phyloP scores from a whole-genome alignment of 495 filamentous ascomycete genomes.

The Aspergillus coremiiformis region DNA sequence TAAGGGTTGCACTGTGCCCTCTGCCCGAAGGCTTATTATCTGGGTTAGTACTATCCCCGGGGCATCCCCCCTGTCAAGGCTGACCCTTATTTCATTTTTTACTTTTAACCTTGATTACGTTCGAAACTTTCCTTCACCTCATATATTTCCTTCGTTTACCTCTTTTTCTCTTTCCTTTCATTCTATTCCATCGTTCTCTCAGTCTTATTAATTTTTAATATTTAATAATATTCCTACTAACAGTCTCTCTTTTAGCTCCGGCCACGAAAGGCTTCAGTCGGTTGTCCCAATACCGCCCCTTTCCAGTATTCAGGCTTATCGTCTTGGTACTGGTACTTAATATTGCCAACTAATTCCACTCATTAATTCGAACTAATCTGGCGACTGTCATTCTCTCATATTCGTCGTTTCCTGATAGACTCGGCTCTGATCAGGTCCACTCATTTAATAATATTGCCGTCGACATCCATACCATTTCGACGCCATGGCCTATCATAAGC shows the following conservation, averaged over 20 bases:
- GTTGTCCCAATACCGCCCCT: conserved; percentile 33
- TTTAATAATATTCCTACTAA: conserved; percentile 23
- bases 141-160: neutral
- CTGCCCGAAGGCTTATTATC: conserved; percentile 41
- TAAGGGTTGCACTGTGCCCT: conserved; percentile 55
- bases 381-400: conserved; percentile 51
- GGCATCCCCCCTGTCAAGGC: conserved; percentile 18
- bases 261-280: conserved; percentile 29
- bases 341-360: conserved; percentile 51
- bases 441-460: conserved; percentile 22
- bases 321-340: conserved; percentile 38
- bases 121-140: conserved; percentile 7
- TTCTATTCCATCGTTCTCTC: neutral
- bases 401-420: conserved; percentile 40
- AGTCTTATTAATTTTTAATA: conserved; percentile 13
- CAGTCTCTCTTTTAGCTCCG: conserved; percentile 40
- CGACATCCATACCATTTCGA: conserved; percentile 17
- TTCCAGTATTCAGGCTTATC: conserved; percentile 30
- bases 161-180: conserved; percentile 4
- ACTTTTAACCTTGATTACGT: conserved; percentile 19
- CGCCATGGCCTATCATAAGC: conserved; percentile 68
- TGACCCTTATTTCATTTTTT: conserved; percentile 21
- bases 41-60: conserved; percentile 40
- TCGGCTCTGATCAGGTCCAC: conserved; percentile 29
- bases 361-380: conserved; percentile 45